Base-by-base conservation (phyloP, 1,284 basidiomycete genomes). In the Ganoderma lingzhi region DNA sequence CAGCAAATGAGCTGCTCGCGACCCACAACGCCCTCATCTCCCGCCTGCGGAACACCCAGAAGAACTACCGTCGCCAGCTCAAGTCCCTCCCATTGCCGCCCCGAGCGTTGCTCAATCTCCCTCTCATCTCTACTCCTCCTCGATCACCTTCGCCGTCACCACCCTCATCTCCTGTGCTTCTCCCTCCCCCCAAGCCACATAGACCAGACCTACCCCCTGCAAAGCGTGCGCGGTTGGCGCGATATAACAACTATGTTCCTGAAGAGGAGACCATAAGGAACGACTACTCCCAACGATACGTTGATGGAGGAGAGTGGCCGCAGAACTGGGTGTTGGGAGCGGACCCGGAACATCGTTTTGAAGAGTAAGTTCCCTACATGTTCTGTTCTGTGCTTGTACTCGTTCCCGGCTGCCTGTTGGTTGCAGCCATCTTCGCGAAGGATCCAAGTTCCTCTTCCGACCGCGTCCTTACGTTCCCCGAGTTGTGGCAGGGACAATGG, bases 211-310 rank as follows among this genome's bases (percentile, higher is more conserved):
- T 94, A 2, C 86, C 90, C 0, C 89, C 88, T 19, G 85, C 88
- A 6, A 95, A 95, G 77, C 88, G 88, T 8, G 92, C 92, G 0
- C 86, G 93, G 9, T 81, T 87, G 10, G 84, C 85, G 28, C 84
- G 90, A 55, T 95, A 94, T 74, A 76, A 77, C 55, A 95, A 95
- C 77, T 96, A 96, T 74, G 86, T 95, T 14, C 90, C 94, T 1
- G 93, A 96, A 73, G 97, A 98, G 78, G 96, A 98, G 78, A 97
- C 96, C 0, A 93, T 99, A 60, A 87, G 96, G 64, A 99, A 98
- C 78, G 96, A 99, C 82, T 97, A 98, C 78, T 95, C 93, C 1
- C 92, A 94, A 80, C 85, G 92, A 75, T 99, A 97, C 80, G 95
- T 97, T 55, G 92, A 95, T 73, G 88, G 93, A 2, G 96, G 96